Conservation (phyloP, 2,329 filamentous ascomycete species). For the Xylariaceae sp. region DNA sequence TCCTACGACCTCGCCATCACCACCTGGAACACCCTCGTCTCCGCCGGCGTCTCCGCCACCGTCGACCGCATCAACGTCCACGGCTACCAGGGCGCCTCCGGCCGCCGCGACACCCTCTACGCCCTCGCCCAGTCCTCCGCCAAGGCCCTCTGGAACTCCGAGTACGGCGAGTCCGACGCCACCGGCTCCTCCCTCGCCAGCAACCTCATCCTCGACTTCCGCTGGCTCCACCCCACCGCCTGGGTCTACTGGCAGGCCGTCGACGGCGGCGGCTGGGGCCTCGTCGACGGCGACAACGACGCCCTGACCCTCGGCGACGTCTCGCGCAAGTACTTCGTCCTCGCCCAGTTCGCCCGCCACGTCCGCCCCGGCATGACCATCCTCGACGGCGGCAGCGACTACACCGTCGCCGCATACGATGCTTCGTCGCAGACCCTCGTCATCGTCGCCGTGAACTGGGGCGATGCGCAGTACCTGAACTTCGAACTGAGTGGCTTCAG, state of each 20-base stretch:
- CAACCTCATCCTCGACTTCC: conserved; percentile 36
- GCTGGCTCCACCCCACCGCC: conserved; percentile 35
- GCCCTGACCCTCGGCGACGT: conserved; percentile 23
- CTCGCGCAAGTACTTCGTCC: conserved; percentile 35
- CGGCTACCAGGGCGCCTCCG: conserved; percentile 34
- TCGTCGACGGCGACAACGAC: conserved; percentile 36
- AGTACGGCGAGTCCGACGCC: conserved; percentile 38
- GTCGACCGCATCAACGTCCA: conserved; percentile 39
- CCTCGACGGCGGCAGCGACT: conserved; percentile 30
- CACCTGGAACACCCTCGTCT: conserved; percentile 29
- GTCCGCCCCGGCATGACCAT: conserved; percentile 37
- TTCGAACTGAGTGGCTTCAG: conserved; percentile 35
- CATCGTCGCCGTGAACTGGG: conserved; percentile 37
- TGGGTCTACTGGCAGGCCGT: conserved; percentile 42
- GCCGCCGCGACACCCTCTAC: conserved; percentile 33
- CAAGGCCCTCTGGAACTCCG: conserved; percentile 37
- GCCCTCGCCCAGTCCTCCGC: conserved; percentile 17
- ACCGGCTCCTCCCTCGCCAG: conserved; percentile 30
- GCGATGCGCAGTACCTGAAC: conserved; percentile 30
- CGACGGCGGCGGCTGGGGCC: conserved; percentile 36
- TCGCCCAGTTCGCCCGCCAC: conserved; percentile 39
- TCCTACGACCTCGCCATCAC: conserved; percentile 33
- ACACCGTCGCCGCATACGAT: conserved; percentile 37
- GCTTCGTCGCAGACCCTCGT: conserved; percentile 27
- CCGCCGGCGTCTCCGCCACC: conserved; percentile 15